Evolutionary conservation across 2,329 filamentous ascomycete species (phyloP), one percentile per base, ranked within the genome.

Genomic region (Diaporthe humulicola): DNA sequence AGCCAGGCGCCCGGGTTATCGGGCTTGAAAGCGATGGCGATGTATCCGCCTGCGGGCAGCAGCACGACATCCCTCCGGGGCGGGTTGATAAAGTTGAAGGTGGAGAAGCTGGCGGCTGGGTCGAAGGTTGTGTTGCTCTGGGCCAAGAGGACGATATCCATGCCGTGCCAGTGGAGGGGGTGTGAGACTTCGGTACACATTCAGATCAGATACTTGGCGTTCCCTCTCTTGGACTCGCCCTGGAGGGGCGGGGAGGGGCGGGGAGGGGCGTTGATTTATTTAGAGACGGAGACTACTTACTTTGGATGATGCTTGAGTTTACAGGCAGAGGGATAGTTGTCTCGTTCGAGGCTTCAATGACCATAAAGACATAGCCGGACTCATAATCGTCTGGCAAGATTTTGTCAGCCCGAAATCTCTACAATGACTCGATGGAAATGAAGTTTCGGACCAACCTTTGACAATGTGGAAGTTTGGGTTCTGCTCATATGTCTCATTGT

Each of bases 1-100:
- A 84, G 74, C 84, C 84, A 85, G 76, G 2, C 87, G 87, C 78
- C 87, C 0, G 84, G 84, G 74, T 86, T 86, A 67, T 86, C 84
- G 2, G 81, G 79, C 61, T 79, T 80, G 78, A 85, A 85, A 0
- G 83, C 83, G 28, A 86, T 77, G 22, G 85, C 80, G 56, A 86
- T 76, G 45, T 83, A 84, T 1, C 84, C 84, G 4, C 77, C 77
- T 0, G 77, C 77, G 0, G 84, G 84, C 50, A 86, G 75, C 8
- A 82, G 79, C 14, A 82, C 81, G 2, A 83, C 82, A 71, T 86
- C 84, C 12, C 84, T 80, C 48, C 84, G 80, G 3, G 82, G 80
- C 0, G 84, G 84, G 42, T 86, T 85, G 57, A 77, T 70, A 71
- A 84, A 81, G 28, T 77, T 83, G 36, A 81, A 73, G 5, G 70